Percentiles rank a stretch among this genome's conserved stretches.
These are phyloP conservation scores for Phlebiopsis gigantea DNA, from an alignment of 768 basidiomycete genomes.

Conservation along the genomic window DNA sequence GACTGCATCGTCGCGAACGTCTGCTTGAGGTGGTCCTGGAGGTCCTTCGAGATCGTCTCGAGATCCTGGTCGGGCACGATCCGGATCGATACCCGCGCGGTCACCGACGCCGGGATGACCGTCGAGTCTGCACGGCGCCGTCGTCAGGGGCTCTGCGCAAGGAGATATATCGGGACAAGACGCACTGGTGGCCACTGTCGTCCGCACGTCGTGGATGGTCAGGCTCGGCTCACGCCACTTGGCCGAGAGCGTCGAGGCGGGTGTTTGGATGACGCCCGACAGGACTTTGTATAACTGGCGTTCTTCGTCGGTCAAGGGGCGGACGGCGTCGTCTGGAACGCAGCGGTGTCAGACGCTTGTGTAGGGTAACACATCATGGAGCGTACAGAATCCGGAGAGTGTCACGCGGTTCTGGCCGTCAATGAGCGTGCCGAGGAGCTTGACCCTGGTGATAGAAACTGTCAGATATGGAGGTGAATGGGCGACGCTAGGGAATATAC, in stretches of 20 bases:
- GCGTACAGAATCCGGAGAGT: slow-evolving; percentile 83
- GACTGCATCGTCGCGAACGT: slow-evolving; percentile 60
- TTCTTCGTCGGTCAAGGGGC: slow-evolving; percentile 64
- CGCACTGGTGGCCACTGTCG: slow-evolving; percentile 77
- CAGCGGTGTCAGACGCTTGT: background rate
- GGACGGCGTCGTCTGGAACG: slow-evolving; percentile 66
- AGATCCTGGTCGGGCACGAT: slow-evolving; percentile 93
- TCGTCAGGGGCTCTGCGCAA: background rate
- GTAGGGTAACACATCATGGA: slow-evolving; percentile 11
- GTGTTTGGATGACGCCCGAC: slow-evolving; percentile 59
- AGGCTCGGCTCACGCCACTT: slow-evolving; percentile 90
- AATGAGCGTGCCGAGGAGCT: slow-evolving; percentile 67
- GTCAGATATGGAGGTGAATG: background rate
- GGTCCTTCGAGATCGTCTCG: slow-evolving; percentile 53
- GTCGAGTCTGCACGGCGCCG: slow-evolving; percentile 55
- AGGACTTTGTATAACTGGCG: slow-evolving; percentile 62
- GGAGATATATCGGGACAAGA: slow-evolving; percentile 4
- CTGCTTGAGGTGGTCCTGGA: slow-evolving; percentile 52
- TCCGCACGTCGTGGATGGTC: slow-evolving; percentile 80
- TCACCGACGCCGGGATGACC: slow-evolving; percentile 81
- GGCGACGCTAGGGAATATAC: slow-evolving; percentile 34
- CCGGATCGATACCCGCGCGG: slow-evolving; percentile 83
- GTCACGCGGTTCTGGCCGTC: slow-evolving; percentile 53
- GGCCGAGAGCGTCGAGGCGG: slow-evolving; percentile 63
- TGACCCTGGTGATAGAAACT: slow-evolving; percentile 47